These are phyloP conservation scores for Plectosphaerella sp. DNA, from an alignment of 2,329 filamentous ascomycete genomes.

Conservation along the genomic window DNA sequence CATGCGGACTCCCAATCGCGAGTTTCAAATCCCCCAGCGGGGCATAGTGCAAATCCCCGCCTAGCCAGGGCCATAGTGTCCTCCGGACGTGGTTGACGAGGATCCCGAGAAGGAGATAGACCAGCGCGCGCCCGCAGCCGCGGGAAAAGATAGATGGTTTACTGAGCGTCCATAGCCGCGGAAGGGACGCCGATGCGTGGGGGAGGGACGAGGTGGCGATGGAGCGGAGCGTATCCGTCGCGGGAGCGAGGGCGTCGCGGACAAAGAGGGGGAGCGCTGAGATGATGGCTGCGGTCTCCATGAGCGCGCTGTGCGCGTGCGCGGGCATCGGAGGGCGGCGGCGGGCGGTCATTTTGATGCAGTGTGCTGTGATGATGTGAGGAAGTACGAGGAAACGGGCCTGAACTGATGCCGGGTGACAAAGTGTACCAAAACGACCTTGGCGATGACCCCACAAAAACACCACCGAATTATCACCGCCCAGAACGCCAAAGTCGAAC, in stretches of 20 bases:
- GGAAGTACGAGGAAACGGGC: too few species aligned
- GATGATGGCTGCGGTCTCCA: not conserved
- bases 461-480: too few species aligned
- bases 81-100: conserved; percentile 33
- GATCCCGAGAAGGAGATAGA: conserved; percentile 26
- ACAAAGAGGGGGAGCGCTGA: not conserved
- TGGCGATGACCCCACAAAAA: too few species aligned
- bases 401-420: too few species aligned
- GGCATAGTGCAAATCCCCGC: conserved; percentile 21
- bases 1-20: conserved; percentile 27
- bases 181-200: not conserved
- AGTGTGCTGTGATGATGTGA: not conserved
- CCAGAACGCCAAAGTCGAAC: too few species aligned
- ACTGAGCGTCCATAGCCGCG: not conserved
- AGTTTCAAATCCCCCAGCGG: conserved; percentile 29
- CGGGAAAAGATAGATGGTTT: conserved; percentile 4
- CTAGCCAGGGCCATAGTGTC: conserved; percentile 22
- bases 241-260: not conserved
- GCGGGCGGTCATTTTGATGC: not conserved
- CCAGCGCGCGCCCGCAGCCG: conserved; percentile 17
- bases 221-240: too few species aligned
- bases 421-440: too few species aligned
- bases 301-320: not conserved
- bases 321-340: not conserved
- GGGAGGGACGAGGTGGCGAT: not conserved